These are phyloP conservation scores for Cryptosporidium xiaoi DNA, from an alignment of 169 alveolate genomes.

Conservation along the genomic window DNA sequence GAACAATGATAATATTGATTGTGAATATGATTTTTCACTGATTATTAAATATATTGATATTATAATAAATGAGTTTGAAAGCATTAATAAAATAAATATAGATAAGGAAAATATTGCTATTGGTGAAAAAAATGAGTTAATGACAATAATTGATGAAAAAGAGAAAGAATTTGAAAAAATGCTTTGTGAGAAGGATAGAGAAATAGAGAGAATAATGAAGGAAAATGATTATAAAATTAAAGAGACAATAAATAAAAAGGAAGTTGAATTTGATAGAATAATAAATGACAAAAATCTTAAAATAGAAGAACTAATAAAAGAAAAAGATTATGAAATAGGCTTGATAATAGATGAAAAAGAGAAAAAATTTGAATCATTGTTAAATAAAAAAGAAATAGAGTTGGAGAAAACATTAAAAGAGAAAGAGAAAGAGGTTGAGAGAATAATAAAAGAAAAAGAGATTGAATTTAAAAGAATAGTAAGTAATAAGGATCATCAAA, in stretches of 20 bases:
- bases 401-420: neutral
- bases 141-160: neutral
- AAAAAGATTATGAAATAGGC: neutral
- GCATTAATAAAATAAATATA: neutral
- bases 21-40: neutral
- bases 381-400: neutral
- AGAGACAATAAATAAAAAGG: neutral
- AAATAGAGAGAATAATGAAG: slow-evolving; percentile 2
- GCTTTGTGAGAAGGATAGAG: neutral
- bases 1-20: neutral
- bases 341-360: slow-evolving; percentile 8
- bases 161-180: slow-evolving; percentile 14
- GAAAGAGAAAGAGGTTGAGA: slow-evolving; percentile 3
- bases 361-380: neutral
- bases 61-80: neutral
- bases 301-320: slow-evolving; percentile 3
- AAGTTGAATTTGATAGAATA: neutral
- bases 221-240: neutral
- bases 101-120: neutral
- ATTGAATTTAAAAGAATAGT: neutral
- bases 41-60: too few relatives aligned
- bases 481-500: neutral
- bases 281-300: neutral
- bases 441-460: neutral
- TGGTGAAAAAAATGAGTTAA: neutral